phyloP scores from a whole-genome alignment of 495 filamentous ascomycete genomes.

The Hyaloscypha bicolor region DNA sequence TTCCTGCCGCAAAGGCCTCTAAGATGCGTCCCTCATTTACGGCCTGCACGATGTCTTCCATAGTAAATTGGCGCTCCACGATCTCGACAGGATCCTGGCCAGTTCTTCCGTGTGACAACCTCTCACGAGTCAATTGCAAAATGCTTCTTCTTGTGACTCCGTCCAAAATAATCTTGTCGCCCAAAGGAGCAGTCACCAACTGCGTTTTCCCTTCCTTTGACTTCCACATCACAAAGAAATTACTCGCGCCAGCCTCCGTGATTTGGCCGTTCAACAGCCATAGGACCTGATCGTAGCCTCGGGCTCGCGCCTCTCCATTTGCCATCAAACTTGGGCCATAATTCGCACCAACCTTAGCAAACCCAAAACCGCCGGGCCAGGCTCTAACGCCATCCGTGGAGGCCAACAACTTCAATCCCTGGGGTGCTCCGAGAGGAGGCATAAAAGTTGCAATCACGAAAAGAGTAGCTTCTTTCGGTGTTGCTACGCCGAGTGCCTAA shows the following conservation, averaged over 20 bases:
- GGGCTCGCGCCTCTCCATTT: constrained; percentile 66
- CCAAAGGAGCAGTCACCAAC: constrained; percentile 81
- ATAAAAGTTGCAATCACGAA: constrained; percentile 77
- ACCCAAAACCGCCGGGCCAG: constrained; percentile 92
- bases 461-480: constrained; percentile 79
- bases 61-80: constrained; percentile 78
- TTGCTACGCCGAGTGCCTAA: constrained; percentile 76
- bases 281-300: constrained; percentile 85
- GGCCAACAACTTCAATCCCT: constrained; percentile 77
- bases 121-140: constrained; percentile 68
- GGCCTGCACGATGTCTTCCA: constrained; percentile 75
- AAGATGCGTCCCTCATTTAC: constrained; percentile 73
- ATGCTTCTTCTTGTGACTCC: constrained; percentile 82
- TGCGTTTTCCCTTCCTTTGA: constrained; percentile 66
- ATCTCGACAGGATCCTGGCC: constrained; percentile 64
- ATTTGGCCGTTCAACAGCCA: constrained; percentile 84
- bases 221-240: constrained; percentile 88
- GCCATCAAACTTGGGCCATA: constrained; percentile 82
- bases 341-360: constrained; percentile 89
- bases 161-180: constrained; percentile 79
- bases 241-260: constrained; percentile 89
- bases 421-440: constrained; percentile 58
- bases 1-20: constrained; percentile 86
- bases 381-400: constrained; percentile 77
- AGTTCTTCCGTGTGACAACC: constrained; percentile 47